phyloP scores from a whole-genome alignment of 306 rosid genomes.

The Vigna nakashimae region DNA sequence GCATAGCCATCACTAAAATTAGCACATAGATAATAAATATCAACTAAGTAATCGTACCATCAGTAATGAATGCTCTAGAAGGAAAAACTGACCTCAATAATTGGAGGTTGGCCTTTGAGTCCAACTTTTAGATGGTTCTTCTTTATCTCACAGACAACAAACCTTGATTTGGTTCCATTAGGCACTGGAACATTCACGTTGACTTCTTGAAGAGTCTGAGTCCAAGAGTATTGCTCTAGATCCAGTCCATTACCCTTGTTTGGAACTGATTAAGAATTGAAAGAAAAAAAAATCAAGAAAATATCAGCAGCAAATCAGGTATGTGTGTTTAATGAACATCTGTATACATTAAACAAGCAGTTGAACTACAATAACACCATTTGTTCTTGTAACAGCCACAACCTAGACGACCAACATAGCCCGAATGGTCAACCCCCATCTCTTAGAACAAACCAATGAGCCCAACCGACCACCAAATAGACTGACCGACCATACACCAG shows the following conservation, averaged over 20 bases:
- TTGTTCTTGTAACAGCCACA: neutral
- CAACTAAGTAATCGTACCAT: neutral
- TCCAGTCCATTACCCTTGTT: constrained; percentile 89
- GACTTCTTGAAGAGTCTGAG: constrained; percentile 89
- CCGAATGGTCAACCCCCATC: too few relatives aligned
- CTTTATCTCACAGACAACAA: constrained; percentile 78
- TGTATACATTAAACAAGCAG: neutral
- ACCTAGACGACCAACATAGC: too few relatives aligned
- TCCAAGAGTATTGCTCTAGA: constrained; percentile 87
- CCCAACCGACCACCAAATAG: too few relatives aligned
- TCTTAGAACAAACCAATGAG: too few relatives aligned
- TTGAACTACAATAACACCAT: neutral
- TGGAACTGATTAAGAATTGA: constrained; percentile 61
- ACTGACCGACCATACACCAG: too few relatives aligned
- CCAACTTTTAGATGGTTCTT: constrained; percentile 86
- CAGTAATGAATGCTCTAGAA: neutral
- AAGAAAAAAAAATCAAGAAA: neutral
- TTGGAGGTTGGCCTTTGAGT: constrained; percentile 91
- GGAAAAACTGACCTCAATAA: constrained; percentile 72
- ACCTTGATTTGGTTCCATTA: constrained; percentile 77
- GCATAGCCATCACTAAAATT: neutral
- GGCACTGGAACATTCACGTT: constrained; percentile 76
- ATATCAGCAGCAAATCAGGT: neutral
- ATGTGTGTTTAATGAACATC: neutral
- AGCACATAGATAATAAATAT: neutral